Evolutionary conservation across 306 rosid genomes (phyloP).

Genomic region (Purshia tridentata): DNA sequence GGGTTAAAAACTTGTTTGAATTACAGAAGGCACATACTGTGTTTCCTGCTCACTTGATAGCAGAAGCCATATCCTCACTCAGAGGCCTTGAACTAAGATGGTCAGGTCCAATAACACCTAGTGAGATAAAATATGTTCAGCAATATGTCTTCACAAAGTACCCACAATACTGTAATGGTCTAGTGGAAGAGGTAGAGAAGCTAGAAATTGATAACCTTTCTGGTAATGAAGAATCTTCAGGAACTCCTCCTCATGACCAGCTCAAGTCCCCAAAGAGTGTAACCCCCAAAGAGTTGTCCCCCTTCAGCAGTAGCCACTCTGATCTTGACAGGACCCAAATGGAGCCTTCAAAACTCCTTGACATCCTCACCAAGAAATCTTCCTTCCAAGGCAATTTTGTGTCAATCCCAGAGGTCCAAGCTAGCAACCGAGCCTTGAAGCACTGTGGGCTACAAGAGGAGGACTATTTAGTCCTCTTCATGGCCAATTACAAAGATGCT

Average conservation of each 20-base stretch:
- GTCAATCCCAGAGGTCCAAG: slow-evolving; percentile 48
- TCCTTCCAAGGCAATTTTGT: slow-evolving; percentile 40
- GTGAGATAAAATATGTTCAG: slow-evolving; percentile 77
- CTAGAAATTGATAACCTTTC: slow-evolving; percentile 52
- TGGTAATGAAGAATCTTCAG: slow-evolving; percentile 54
- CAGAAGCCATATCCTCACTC: slow-evolving; percentile 72
- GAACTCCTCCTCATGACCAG: slow-evolving; percentile 21
- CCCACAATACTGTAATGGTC: slow-evolving; percentile 64
- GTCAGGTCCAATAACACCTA: slow-evolving; percentile 89
- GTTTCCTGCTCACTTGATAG: slow-evolving; percentile 72
- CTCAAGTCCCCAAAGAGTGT: slow-evolving; percentile 19
- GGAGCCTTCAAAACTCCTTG: slow-evolving; percentile 35
- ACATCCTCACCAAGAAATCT: slow-evolving; percentile 36
- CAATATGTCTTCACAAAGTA: slow-evolving; percentile 80
- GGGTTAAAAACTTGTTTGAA: not conserved
- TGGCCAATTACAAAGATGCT: slow-evolving; percentile 40
- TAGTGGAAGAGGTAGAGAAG: slow-evolving; percentile 49
- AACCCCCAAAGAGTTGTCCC: slow-evolving; percentile 20
- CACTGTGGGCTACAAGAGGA: slow-evolving; percentile 42
- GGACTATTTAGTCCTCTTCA: slow-evolving; percentile 37
- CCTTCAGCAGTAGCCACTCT: slow-evolving; percentile 24
- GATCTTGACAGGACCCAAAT: slow-evolving; percentile 31
- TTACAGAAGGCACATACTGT: slow-evolving; percentile 52
- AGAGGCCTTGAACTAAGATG: slow-evolving; percentile 74
- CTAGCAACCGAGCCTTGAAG: slow-evolving; percentile 35